A percentile compares a stretch with the other conserved stretches of the same genome.
These are phyloP conservation scores for Pisolithus sp. DNA, from an alignment of 768 basidiomycete species.

Conservation along the genomic window DNA sequence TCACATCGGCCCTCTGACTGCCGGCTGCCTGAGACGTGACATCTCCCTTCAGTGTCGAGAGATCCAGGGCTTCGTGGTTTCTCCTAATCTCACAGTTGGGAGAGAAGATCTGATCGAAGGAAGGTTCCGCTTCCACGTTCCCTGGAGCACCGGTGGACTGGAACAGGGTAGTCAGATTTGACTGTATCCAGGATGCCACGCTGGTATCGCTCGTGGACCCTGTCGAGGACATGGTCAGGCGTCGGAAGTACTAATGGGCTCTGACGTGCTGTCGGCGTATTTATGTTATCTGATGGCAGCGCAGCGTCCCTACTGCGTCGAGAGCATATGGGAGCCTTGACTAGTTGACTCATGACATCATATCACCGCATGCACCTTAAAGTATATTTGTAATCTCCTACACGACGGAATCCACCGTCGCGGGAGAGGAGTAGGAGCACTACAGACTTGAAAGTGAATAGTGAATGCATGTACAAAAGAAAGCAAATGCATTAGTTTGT, in stretches of 20 bases:
- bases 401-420: no score
- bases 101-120: constrained; percentile 29
- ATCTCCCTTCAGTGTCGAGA: constrained; percentile 24
- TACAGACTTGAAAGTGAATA: no score
- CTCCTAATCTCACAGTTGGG: constrained; percentile 26
- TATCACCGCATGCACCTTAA: no score
- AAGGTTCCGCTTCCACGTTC: neutral
- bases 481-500: neutral
- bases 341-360: no score
- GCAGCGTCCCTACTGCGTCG: no score
- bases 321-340: no score
- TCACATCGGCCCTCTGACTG: constrained; percentile 16
- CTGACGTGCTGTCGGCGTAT: no score
- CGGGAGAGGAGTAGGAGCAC: no score
- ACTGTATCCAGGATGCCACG: constrained; percentile 23
- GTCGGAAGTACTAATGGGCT: no score
- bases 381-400: no score
- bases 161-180: constrained; percentile 24
- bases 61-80: constrained; percentile 22
- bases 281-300: no score
- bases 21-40: constrained; percentile 16
- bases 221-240: neutral
- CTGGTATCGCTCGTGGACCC: constrained; percentile 2
- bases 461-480: neutral
- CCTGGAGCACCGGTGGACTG: constrained; percentile 7